phyloP scores from a whole-genome alignment of 345 rosid species.

The Mangifera indica region DNA sequence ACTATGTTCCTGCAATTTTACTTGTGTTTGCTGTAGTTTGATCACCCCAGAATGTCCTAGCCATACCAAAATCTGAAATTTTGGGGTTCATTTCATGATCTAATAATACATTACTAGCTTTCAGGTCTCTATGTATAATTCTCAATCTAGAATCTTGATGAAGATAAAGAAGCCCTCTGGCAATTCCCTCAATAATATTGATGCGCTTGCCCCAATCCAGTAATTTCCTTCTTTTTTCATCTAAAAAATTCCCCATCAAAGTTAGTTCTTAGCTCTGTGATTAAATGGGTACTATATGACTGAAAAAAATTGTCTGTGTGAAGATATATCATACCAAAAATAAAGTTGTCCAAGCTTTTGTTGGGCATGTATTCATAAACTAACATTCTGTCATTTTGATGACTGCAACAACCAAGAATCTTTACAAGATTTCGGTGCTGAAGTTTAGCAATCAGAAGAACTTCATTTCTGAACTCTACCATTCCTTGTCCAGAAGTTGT shows the following conservation, averaged over 20 bases:
- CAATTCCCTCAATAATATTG: conserved; percentile 21
- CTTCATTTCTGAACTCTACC: conserved; percentile 41
- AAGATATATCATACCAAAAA: conserved; percentile 27
- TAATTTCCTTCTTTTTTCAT: conserved; percentile 2
- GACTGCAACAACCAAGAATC: conserved; percentile 37
- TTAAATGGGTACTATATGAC: too few relatives aligned
- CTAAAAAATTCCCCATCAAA: conserved; percentile 5
- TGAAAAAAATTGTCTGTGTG: background rate
- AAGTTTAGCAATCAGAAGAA: conserved; percentile 31
- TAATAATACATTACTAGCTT: conserved; percentile 43
- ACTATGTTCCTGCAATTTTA: conserved; percentile 48
- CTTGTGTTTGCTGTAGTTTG: conserved; percentile 36
- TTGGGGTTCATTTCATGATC: conserved; percentile 41
- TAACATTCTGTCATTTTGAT: conserved; percentile 32
- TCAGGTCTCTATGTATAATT: conserved; percentile 33
- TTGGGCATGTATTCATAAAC: conserved; percentile 38
- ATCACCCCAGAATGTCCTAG: conserved; percentile 40
- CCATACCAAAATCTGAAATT: conserved; percentile 51
- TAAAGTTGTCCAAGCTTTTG: conserved; percentile 34
- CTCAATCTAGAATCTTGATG: conserved; percentile 33
- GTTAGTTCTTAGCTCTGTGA: background rate
- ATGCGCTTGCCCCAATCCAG: conserved; percentile 17
- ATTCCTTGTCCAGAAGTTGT: conserved; percentile 34
- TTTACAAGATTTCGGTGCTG: conserved; percentile 49
- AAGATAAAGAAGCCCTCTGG: conserved; percentile 30